Evolutionary conservation across 2,329 filamentous ascomycete species (phyloP).

Genomic region (Apiospora marii): DNA sequence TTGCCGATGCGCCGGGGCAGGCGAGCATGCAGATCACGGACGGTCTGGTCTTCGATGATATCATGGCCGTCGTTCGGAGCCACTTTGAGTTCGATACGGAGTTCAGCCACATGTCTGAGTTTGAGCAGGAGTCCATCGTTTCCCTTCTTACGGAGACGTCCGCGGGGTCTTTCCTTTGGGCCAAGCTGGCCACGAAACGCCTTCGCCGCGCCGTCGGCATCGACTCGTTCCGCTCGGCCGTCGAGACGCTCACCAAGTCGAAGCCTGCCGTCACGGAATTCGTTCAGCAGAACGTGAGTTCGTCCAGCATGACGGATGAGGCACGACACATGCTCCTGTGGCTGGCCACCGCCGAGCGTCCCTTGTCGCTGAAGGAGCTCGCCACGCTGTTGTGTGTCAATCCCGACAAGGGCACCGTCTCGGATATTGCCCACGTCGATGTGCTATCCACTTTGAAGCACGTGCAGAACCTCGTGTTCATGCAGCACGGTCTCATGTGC

Average conservation of each 20-base stretch:
- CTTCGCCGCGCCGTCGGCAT: slow-evolving; percentile 38
- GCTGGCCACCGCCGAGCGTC: slow-evolving; percentile 47
- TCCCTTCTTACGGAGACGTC: slow-evolving; percentile 44
- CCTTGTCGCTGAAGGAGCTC: slow-evolving; percentile 44
- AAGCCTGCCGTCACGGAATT: slow-evolving; percentile 43
- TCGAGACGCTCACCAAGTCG: slow-evolving; percentile 38
- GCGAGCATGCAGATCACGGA: slow-evolving; percentile 38
- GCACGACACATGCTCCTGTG: slow-evolving; percentile 45
- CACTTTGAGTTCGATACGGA: slow-evolving; percentile 36
- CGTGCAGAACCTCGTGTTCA: slow-evolving; percentile 42
- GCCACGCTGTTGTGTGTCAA: slow-evolving; percentile 41
- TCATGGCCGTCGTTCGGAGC: slow-evolving; percentile 43
- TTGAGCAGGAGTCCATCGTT: slow-evolving; percentile 43
- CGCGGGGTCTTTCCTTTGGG: slow-evolving; percentile 48
- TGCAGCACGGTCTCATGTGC: slow-evolving; percentile 44
- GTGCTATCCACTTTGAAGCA: slow-evolving; percentile 39
- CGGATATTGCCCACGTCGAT: slow-evolving; percentile 36
- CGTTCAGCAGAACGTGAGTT: slow-evolving; percentile 38
- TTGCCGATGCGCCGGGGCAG: slow-evolving; percentile 28
- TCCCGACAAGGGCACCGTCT: slow-evolving; percentile 40
- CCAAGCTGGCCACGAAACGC: slow-evolving; percentile 44
- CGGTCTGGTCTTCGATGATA: slow-evolving; percentile 47
- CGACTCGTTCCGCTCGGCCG: slow-evolving; percentile 38
- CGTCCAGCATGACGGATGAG: slow-evolving; percentile 39
- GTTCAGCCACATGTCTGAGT: slow-evolving; percentile 39